Percentiles rank a stretch among this genome's conserved stretches.
phyloP scores from a whole-genome alignment of 2,329 filamentous ascomycete genomes.

The Penicillium sp. region DNA sequence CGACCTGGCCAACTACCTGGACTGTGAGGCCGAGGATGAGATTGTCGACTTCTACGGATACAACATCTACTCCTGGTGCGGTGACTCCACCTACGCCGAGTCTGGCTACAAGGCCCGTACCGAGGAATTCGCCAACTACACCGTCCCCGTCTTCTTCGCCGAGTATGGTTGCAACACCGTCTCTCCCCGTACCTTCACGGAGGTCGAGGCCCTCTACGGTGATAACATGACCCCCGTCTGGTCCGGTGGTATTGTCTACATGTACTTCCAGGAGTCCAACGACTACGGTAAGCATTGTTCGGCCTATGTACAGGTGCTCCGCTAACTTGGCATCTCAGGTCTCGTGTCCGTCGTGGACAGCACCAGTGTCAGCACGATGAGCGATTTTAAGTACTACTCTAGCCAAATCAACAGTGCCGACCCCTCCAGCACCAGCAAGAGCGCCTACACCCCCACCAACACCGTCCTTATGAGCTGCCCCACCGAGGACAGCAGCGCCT shows the following conservation, averaged over 20 bases:
- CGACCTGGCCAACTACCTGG: conserved; percentile 85
- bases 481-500: conserved; percentile 55
- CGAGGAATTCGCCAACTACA: conserved; percentile 81
- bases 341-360: conserved; percentile 56
- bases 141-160: conserved; percentile 91
- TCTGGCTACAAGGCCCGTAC: conserved; percentile 82
- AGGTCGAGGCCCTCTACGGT: conserved; percentile 78
- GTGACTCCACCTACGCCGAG: conserved; percentile 69
- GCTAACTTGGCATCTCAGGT: conserved; percentile 53
- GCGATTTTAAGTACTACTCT: conserved; percentile 72
- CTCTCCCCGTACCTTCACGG: conserved; percentile 73
- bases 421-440: conserved; percentile 65
- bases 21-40: conserved; percentile 67
- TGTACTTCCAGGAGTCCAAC: conserved; percentile 90
- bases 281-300: conserved; percentile 46
- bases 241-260: conserved; percentile 95
- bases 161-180: conserved; percentile 90
- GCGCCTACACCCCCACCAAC: conserved; percentile 71
- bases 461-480: conserved; percentile 69
- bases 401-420: conserved; percentile 66
- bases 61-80: conserved; percentile 99
- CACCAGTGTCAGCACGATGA: conserved; percentile 63
- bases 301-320: neutral
- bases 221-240: conserved; percentile 78
- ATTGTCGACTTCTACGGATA: conserved; percentile 96